Evolutionary conservation across 768 basidiomycete species (phyloP).

Genomic region (Podaxis rugospora): DNA sequence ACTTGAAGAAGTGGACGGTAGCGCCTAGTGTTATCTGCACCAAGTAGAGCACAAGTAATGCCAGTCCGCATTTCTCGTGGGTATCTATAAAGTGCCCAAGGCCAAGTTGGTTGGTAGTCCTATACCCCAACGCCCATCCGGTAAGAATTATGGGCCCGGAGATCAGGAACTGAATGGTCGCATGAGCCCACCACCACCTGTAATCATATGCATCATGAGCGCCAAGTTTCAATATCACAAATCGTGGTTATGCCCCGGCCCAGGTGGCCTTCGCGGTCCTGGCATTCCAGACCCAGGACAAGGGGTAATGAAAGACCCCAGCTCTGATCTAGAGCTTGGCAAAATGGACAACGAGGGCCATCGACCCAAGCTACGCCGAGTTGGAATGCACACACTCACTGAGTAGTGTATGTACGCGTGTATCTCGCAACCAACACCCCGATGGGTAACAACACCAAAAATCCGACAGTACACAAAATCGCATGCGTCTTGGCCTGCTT

Average conservation of each 20-base stretch:
- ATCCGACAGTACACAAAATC: conserved; percentile 45
- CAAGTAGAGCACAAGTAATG: conserved; percentile 50
- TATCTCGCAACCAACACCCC: conserved; percentile 56
- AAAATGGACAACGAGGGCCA: neutral
- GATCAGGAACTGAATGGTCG: conserved; percentile 43
- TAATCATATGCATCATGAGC: neutral
- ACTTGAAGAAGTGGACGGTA: conserved; percentile 51
- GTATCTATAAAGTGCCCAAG: conserved; percentile 34
- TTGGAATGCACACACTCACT: conserved; percentile 25
- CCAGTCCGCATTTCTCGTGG: conserved; percentile 49
- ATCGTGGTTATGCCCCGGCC: no score
- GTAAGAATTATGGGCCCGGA: conserved; percentile 50
- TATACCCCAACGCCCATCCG: conserved; percentile 42
- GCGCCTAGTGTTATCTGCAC: conserved; percentile 44
- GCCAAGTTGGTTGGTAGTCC: conserved; percentile 26
- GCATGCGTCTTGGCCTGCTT: conserved; percentile 42
- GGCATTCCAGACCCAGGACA: neutral
- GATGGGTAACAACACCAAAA: conserved; percentile 52
- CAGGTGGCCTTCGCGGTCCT: neutral
- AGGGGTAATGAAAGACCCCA: neutral
- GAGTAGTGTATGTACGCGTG: conserved; percentile 43
- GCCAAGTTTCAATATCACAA: neutral
- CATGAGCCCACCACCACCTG: conserved; percentile 51
- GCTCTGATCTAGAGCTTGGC: neutral
- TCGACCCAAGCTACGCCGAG: neutral